Evolutionary conservation across 768 basidiomycete species (phyloP).

Genomic region (Xerocomus brunneocitrinus): DNA sequence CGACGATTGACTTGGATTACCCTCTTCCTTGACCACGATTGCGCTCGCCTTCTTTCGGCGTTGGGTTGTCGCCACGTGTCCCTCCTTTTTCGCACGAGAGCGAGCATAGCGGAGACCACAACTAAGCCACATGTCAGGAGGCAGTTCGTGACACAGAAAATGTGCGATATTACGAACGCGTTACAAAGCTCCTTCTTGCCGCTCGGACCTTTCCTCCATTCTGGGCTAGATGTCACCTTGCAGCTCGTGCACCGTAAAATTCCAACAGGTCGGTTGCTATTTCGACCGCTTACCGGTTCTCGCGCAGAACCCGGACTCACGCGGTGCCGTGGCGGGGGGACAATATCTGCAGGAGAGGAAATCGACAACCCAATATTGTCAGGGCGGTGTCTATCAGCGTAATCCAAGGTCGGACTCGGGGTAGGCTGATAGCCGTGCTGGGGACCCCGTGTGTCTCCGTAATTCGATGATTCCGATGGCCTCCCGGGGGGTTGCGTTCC

Average conservation of each 20-base stretch:
- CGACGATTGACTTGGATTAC: constrained; percentile 21
- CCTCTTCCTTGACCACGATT: constrained; percentile 26
- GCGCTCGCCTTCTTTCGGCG: constrained; percentile 48
- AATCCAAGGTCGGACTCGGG: constrained; percentile 36
- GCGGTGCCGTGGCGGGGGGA: constrained; percentile 54
- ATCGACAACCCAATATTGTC: constrained; percentile 27
- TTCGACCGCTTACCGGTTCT: constrained; percentile 41
- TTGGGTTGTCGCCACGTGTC: constrained; percentile 44
- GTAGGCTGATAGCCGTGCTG: constrained; percentile 38
- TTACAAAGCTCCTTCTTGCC: constrained; percentile 91
- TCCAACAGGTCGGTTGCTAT: constrained; percentile 65
- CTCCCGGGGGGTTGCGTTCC: constrained; percentile 31
- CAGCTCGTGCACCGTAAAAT: constrained; percentile 75
- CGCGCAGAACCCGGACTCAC: constrained; percentile 49
- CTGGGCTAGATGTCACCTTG: constrained; percentile 76
- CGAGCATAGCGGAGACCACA: constrained; percentile 86
- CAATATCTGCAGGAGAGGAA: constrained; percentile 41
- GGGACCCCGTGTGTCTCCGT: constrained; percentile 24
- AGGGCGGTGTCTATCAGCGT: constrained; percentile 33
- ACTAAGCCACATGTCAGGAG: constrained; percentile 36
- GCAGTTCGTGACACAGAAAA: constrained; percentile 11
- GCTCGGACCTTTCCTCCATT: constrained; percentile 89
- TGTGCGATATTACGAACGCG: constrained; percentile 56
- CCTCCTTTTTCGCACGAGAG: constrained; percentile 86
- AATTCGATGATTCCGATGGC: constrained; percentile 34